These are phyloP conservation scores for Sporisorium iseilematis-ciliati DNA, from an alignment of 1,284 basidiomycete species.

Conservation along the genomic window DNA sequence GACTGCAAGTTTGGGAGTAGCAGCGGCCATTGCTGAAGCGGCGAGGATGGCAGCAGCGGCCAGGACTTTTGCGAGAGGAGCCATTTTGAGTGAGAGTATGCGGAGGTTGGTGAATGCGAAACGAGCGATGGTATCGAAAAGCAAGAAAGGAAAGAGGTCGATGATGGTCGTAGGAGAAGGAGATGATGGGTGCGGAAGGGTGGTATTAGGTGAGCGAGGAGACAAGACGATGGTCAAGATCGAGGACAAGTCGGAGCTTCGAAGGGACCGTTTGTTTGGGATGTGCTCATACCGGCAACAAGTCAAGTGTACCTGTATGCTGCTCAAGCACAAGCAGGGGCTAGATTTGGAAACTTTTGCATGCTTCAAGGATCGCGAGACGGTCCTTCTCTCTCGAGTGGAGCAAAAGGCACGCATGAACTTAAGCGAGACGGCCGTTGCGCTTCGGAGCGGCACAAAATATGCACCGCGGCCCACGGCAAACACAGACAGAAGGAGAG, in stretches of 20 bases:
- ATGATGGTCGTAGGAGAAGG: slow-evolving; percentile 9
- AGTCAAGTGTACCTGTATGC: no score
- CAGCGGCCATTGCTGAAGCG: slow-evolving; percentile 20
- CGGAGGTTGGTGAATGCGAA: neutral
- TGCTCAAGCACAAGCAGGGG: neutral
- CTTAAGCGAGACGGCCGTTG: slow-evolving; percentile 1
- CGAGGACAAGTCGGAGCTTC: slow-evolving; percentile 4
- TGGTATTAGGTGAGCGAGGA: slow-evolving; percentile 1
- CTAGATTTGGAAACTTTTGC: slow-evolving; percentile 2
- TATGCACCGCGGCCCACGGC: slow-evolving; percentile 1
- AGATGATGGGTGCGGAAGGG: neutral
- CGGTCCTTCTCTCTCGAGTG: neutral
- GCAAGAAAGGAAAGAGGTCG: neutral
- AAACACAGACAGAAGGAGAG: neutral
- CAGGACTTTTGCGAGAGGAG: slow-evolving; percentile 28
- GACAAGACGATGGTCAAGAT: slow-evolving; percentile 3
- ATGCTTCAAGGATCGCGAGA: slow-evolving; percentile 1
- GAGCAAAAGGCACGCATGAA: neutral
- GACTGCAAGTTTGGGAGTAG: slow-evolving; percentile 13
- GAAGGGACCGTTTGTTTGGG: neutral
- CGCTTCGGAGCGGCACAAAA: neutral
- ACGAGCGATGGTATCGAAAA: no score
- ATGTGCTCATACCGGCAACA: no score
- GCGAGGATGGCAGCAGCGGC: slow-evolving; percentile 23
- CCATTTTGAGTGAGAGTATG: slow-evolving; percentile 15